Conservation (phyloP, 305 asterid species). For the Solanum hybrid region DNA sequence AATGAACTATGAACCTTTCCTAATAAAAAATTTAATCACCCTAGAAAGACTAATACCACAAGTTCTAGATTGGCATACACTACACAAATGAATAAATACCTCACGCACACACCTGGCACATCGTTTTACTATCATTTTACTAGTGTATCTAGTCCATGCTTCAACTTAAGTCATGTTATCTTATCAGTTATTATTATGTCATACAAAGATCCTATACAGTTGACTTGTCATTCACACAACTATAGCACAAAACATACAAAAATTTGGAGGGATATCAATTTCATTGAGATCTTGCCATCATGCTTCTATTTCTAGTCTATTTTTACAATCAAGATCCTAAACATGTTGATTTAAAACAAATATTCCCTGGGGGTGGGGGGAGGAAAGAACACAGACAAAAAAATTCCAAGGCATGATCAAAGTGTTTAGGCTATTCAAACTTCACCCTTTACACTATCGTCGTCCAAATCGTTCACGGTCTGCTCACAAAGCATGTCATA, state of each 20-base stretch:
- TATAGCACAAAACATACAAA: neutral
- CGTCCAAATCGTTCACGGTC: neutral
- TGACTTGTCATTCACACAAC: neutral
- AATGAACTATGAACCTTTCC: neutral
- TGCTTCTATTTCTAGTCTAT: neutral
- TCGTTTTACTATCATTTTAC: neutral
- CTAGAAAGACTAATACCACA: neutral
- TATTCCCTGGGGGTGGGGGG: neutral
- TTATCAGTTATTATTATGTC: neutral
- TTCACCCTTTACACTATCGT: neutral
- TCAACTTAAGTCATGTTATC: neutral
- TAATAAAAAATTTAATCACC: neutral
- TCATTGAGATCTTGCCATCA: neutral
- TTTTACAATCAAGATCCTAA: neutral
- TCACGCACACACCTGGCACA: neutral
- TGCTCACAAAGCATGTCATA: neutral
- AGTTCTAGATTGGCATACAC: neutral
- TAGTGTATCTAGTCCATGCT: neutral
- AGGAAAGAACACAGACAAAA: neutral
- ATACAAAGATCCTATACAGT: neutral
- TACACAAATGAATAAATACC: neutral
- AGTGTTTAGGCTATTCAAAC: neutral
- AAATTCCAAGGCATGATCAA: neutral
- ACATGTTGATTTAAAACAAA: neutral
- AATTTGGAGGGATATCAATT: neutral